Conservation (phyloP, 1,139 yeast species). For the Suhomyces taliae region DNA sequence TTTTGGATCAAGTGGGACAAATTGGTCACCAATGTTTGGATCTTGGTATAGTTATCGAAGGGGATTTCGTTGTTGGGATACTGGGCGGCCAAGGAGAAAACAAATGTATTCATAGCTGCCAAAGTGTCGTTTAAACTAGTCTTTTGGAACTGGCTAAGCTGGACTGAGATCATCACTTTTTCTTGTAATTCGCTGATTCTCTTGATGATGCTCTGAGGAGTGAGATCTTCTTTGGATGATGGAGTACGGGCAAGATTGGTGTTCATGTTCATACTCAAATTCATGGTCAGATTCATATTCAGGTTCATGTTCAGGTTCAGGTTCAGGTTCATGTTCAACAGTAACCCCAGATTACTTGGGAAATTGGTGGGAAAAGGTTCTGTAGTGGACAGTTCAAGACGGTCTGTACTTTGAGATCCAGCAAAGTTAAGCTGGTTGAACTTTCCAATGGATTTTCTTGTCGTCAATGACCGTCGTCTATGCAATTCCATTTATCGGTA, state of each 20-base stretch:
- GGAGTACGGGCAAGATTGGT: not conserved
- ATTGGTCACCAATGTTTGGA: constrained; percentile 5
- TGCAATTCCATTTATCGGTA: constrained; percentile 2
- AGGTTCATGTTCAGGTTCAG: too few species aligned
- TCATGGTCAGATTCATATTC: too few species aligned
- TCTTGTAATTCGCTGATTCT: constrained; percentile 6
- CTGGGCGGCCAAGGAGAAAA: constrained; percentile 13
- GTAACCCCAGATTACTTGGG: not conserved
- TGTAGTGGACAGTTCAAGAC: not conserved
- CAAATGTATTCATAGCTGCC: constrained; percentile 10
- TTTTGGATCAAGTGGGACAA: constrained; percentile 5
- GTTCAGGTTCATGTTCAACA: not conserved
- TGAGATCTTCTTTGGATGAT: constrained; percentile 1
- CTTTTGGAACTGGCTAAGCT: constrained; percentile 14
- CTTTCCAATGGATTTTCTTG: constrained; percentile 6
- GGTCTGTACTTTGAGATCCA: not conserved
- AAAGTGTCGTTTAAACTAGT: constrained; percentile 13
- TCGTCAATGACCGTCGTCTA: constrained; percentile 7
- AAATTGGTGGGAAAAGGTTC: not conserved
- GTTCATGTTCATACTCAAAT: too few species aligned
- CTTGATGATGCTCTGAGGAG: constrained; percentile 2
- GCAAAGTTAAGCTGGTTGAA: constrained; percentile 9
- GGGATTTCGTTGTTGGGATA: constrained; percentile 12
- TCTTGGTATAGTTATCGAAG: constrained; percentile 3
- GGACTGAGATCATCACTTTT: constrained; percentile 3